phyloP scores from a whole-genome alignment of 1,139 yeast species.

The Scheffersomyces stambukii region DNA sequence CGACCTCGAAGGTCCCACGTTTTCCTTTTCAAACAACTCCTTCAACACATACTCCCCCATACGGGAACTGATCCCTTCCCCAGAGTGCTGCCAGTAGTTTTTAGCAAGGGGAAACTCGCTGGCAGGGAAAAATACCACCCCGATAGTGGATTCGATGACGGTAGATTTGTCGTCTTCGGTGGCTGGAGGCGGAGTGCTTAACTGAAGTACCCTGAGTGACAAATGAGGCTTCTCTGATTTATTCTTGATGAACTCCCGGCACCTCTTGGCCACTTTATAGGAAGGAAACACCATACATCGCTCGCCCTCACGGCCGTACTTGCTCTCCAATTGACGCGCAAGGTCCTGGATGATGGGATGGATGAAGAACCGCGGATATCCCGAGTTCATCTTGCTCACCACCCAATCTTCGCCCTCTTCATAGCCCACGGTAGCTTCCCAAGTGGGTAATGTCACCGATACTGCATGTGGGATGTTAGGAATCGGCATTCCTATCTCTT shows the following conservation, averaged over 20 bases:
- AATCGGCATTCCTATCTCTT: slow-evolving; percentile 73
- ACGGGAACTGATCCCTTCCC: slow-evolving; percentile 90
- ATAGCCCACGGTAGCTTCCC: slow-evolving; percentile 90
- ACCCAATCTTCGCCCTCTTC: slow-evolving; percentile 90
- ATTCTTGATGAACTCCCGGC: slow-evolving; percentile 67
- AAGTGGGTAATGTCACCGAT: slow-evolving; percentile 87
- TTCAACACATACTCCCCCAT: slow-evolving; percentile 78
- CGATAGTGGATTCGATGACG: slow-evolving; percentile 62
- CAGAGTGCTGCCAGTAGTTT: slow-evolving; percentile 94
- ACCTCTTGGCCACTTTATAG: slow-evolving; percentile 73
- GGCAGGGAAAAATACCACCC: slow-evolving; percentile 71
- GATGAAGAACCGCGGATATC: slow-evolving; percentile 86
- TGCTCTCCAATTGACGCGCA: slow-evolving; percentile 42
- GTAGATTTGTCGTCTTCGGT: slow-evolving; percentile 55
- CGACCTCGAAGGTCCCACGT: slow-evolving; percentile 3
- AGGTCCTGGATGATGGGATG: slow-evolving; percentile 69
- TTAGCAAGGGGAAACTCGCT: slow-evolving; percentile 60
- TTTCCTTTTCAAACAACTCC: slow-evolving; percentile 45
- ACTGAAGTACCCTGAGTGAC: slow-evolving; percentile 59
- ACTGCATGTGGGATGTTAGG: slow-evolving; percentile 93
- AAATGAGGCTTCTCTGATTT: slow-evolving; percentile 33
- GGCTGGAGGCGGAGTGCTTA: slow-evolving; percentile 68
- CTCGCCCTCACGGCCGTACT: slow-evolving; percentile 78
- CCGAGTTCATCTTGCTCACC: slow-evolving; percentile 72
- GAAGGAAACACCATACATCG: slow-evolving; percentile 72